phyloP scores from a whole-genome alignment of 495 filamentous ascomycete genomes.

The Clohesyomyces aquaticus region DNA sequence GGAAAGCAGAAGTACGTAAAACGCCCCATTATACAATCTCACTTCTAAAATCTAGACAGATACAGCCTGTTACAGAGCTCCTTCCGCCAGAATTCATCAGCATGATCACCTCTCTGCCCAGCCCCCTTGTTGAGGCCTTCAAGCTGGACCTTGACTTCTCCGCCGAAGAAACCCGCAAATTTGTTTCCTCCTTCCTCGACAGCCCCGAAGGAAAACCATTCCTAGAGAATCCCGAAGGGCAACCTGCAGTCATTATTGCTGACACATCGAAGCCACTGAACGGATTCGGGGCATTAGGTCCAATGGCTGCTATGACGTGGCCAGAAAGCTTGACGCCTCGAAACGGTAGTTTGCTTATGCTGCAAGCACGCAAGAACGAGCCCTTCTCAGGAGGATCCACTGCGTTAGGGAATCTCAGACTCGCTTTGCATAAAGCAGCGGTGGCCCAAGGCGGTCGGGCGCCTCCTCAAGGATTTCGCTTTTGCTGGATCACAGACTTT shows the following conservation, averaged over 20 bases:
- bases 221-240: slow-evolving; percentile 67
- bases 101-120: slow-evolving; percentile 67
- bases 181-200: slow-evolving; percentile 71
- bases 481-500: slow-evolving; percentile 86
- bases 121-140: slow-evolving; percentile 73
- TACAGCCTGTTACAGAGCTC: slow-evolving; percentile 63
- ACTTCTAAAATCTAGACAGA: slow-evolving; percentile 50
- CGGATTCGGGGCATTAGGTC: slow-evolving; percentile 74
- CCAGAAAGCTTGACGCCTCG: slow-evolving; percentile 58
- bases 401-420: slow-evolving; percentile 74
- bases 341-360: slow-evolving; percentile 75
- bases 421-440: slow-evolving; percentile 68
- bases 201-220: slow-evolving; percentile 63
- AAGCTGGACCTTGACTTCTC: slow-evolving; percentile 57
- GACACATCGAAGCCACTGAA: slow-evolving; percentile 70
- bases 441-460: slow-evolving; percentile 61
- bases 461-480: slow-evolving; percentile 60
- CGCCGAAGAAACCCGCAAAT: slow-evolving; percentile 59
- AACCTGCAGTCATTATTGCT: slow-evolving; percentile 74
- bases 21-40: not conserved
- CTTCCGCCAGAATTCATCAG: slow-evolving; percentile 67
- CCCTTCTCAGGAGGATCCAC: slow-evolving; percentile 73
- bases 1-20: slow-evolving; percentile 56
- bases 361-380: slow-evolving; percentile 72
- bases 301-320: slow-evolving; percentile 65